These are phyloP conservation scores for Prunus dulcis DNA, from an alignment of 306 rosid species.

Conservation along the genomic window DNA sequence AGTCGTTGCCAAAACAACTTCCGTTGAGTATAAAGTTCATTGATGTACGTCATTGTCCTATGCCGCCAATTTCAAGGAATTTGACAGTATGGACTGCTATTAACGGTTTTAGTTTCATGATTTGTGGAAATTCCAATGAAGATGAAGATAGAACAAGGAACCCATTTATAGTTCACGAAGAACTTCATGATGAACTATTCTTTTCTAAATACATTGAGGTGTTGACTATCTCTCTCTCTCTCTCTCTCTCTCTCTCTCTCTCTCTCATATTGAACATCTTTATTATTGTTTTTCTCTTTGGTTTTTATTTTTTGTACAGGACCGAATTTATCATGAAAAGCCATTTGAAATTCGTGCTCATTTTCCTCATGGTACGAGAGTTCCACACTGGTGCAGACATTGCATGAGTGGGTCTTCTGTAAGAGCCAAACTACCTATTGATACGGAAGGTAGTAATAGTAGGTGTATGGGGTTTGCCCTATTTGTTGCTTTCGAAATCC, in stretches of 20 bases:
- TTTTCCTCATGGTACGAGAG: not conserved
- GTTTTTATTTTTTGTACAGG: not conserved
- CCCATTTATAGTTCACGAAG: not conserved
- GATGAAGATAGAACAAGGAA: not conserved
- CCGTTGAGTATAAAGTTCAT: not conserved
- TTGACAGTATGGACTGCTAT: not conserved
- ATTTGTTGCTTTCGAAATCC: not conserved
- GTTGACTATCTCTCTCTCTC: not conserved
- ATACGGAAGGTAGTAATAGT: not conserved
- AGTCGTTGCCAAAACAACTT: not conserved
- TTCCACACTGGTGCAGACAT: not conserved
- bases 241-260: not conserved
- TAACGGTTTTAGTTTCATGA: not conserved
- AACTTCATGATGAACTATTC: not conserved
- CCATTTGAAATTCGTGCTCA: not conserved
- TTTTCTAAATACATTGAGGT: not conserved
- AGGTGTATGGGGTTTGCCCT: not conserved
- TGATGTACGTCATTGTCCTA: not conserved
- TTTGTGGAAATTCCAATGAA: not conserved
- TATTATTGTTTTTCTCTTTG: not conserved
- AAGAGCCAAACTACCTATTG: not conserved
- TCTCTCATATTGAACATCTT: not conserved
- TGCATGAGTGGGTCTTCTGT: not conserved
- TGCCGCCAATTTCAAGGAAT: not conserved
- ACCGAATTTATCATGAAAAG: not conserved